These are phyloP conservation scores for Nasturtium officinale DNA, from an alignment of 345 rosid species.

Conservation along the genomic window DNA sequence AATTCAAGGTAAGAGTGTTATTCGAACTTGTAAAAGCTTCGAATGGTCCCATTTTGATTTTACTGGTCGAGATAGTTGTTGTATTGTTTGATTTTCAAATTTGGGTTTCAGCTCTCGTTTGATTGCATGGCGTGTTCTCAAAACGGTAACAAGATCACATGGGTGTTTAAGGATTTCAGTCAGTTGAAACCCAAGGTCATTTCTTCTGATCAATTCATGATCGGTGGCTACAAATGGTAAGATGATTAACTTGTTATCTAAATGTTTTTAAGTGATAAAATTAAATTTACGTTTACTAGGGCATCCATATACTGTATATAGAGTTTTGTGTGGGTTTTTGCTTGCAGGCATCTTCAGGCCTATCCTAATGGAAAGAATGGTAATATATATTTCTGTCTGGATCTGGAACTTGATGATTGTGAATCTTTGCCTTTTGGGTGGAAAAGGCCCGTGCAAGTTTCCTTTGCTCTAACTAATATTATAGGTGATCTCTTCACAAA, in stretches of 20 bases:
- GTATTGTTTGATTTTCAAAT: not conserved
- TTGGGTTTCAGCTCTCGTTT: not conserved
- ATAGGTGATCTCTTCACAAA: not conserved
- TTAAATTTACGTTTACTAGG: too few species aligned
- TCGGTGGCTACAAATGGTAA: slow-evolving; percentile 18
- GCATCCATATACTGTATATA: too few species aligned
- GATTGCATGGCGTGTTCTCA: not conserved
- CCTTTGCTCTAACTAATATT: not conserved
- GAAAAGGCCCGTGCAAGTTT: not conserved
- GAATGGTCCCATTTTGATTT: not conserved
- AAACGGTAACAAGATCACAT: slow-evolving; percentile 4
- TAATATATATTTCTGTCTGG: not conserved
- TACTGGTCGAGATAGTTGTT: not conserved
- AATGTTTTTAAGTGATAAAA: too few species aligned
- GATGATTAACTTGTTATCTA: not conserved
- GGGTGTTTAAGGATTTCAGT: not conserved
- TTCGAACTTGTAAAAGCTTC: not conserved
- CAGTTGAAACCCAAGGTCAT: not conserved
- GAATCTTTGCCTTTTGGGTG: not conserved
- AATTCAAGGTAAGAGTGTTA: not conserved
- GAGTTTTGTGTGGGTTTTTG: not conserved
- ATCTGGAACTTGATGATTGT: not conserved
- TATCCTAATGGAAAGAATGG: slow-evolving; percentile 56
- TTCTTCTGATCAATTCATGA: not conserved
- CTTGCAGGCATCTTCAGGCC: slow-evolving; percentile 64